Base-by-base conservation (phyloP, 257 asterid species). In the Cynanchum wilfordii region DNA sequence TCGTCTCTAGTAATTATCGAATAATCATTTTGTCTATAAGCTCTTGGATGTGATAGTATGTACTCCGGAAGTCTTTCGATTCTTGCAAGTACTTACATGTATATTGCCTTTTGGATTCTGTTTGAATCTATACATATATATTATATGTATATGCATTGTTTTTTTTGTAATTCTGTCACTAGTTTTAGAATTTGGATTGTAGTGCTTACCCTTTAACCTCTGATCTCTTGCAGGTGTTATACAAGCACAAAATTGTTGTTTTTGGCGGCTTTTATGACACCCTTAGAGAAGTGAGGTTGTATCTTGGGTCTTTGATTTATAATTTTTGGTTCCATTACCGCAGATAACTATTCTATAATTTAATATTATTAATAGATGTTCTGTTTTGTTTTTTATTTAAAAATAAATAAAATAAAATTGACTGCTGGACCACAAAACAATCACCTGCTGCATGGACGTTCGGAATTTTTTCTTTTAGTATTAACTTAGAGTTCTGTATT, bases 191-290 rank as follows among this genome's bases (percentile, higher is more conserved):
- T 25, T 25, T 58, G 12, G 45, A 44, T 38, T 16, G 13, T 42
- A 68, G 22, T 67, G 10, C 74, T 77, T 57, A 66, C 71, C 77
- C 72, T 79, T 80, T 75, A 36, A 59, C 75, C 76, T 49, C 45
- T 80, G 65, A 74, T 74, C 20, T 80, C 57, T 75, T 76, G 80
- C 87, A 94, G 98, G 89, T 92, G 73, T 76, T 95, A 80, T 89
- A 95, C 85, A 95, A 95, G 93, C 99, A 92, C 89, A 92, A 95
- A 82, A 92, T 95, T 78, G 74, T 92, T 77, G 85, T 91, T 51
- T 94, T 94, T 86, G 99, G 99, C 80, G 99, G 99, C 77, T 94
- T 91, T 80, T 91, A 94, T 71, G 99, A 94, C 84, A 94, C 99
- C 38, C 97, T 94, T 68, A 90, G 99, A 85, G 99, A 94, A 94